Conservation (phyloP, 2,329 filamentous ascomycete genomes). For the Chaetomiaceae sp. region DNA sequence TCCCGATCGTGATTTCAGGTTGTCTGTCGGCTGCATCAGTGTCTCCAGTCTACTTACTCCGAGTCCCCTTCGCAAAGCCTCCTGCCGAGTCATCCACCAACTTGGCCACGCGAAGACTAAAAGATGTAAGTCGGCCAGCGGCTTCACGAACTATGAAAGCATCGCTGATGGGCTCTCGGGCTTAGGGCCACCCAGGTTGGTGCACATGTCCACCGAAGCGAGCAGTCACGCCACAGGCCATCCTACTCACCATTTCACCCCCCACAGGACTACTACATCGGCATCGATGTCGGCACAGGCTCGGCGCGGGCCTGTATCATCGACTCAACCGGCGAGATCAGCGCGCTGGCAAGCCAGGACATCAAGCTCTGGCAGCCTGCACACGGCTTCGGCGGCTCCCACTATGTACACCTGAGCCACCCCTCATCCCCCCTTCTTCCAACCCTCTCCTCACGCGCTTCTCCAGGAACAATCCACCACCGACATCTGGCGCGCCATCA, state of each 20-base stretch:
- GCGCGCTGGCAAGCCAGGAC: constrained; percentile 63
- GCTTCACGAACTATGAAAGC: not conserved
- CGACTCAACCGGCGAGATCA: constrained; percentile 83
- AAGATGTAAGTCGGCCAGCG: not conserved
- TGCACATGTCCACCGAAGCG: not conserved
- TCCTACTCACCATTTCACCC: not conserved
- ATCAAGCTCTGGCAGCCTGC: constrained; percentile 78
- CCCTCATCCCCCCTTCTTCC: no score
- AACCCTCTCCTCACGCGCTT: not conserved
- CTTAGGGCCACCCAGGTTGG: constrained; percentile 15
- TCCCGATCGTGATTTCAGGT: not conserved
- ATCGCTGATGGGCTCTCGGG: not conserved
- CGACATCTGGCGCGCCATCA: constrained; percentile 95
- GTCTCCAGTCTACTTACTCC: not conserved
- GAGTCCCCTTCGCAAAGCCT: not conserved
- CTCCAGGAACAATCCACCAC: constrained; percentile 87
- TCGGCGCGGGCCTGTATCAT: constrained; percentile 95
- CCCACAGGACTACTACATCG: constrained; percentile 15
- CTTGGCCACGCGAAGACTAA: not conserved
- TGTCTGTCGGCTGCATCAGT: not conserved
- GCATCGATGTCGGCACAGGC: constrained; percentile 86
- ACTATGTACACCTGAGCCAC: constrained; percentile 64
- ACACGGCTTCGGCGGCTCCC: constrained; percentile 48
- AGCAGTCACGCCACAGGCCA: no score
- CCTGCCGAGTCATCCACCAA: not conserved